Conservation (phyloP, 2,329 filamentous ascomycete species). For the Beauveria caledonica region DNA sequence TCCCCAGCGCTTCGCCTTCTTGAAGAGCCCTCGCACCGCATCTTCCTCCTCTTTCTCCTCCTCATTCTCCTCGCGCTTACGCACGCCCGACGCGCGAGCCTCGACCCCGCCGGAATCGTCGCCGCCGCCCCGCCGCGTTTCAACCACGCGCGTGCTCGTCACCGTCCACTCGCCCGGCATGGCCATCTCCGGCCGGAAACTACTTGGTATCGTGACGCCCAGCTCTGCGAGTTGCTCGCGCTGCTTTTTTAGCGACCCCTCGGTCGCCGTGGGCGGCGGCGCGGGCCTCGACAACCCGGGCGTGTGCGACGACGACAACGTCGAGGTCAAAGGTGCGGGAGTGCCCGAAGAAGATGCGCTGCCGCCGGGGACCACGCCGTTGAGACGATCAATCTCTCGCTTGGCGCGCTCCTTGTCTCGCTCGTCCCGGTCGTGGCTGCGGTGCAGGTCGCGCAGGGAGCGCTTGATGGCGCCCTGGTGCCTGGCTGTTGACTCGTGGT, state of each 20-base stretch:
- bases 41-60: slow-evolving; percentile 54
- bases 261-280: slow-evolving; percentile 26
- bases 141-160: slow-evolving; percentile 53
- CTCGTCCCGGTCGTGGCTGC: slow-evolving; percentile 70
- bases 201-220: slow-evolving; percentile 76
- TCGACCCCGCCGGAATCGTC: slow-evolving; percentile 34
- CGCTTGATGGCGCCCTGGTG: slow-evolving; percentile 84
- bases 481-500: slow-evolving; percentile 80
- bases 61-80: slow-evolving; percentile 54
- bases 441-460: slow-evolving; percentile 81
- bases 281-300: slow-evolving; percentile 3
- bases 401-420: slow-evolving; percentile 76
- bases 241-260: slow-evolving; percentile 70
- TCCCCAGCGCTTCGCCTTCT: slow-evolving; percentile 49
- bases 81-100: slow-evolving; percentile 46
- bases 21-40: slow-evolving; percentile 50
- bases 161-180: slow-evolving; percentile 84
- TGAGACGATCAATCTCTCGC: slow-evolving; percentile 77
- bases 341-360: slow-evolving; percentile 23
- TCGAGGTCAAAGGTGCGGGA: slow-evolving; percentile 10
- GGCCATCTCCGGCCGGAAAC: slow-evolving; percentile 71
- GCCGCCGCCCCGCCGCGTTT: slow-evolving; percentile 33
- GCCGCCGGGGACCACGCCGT: slow-evolving; percentile 57
- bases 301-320: not conserved
- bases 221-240: slow-evolving; percentile 80